Conservation (phyloP, 2,329 filamentous ascomycete genomes). For the Verticillium longisporum region DNA sequence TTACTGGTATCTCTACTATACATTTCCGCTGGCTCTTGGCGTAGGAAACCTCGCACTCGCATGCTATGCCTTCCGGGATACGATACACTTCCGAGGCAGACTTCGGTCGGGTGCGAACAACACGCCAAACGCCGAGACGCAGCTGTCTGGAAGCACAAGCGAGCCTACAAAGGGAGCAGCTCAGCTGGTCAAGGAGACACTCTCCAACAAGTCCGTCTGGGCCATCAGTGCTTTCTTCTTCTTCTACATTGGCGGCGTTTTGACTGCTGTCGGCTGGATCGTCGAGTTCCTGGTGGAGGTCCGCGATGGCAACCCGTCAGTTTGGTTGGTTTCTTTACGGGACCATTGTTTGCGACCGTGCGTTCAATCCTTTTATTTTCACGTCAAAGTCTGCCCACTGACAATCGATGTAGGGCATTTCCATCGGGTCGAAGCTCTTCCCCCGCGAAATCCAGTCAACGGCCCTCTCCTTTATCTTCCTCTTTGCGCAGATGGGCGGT, state of each 20-base stretch:
- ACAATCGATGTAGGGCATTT: constrained; percentile 35
- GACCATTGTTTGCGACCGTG: constrained; percentile 51
- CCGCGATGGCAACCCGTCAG: constrained; percentile 48
- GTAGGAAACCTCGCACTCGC: constrained; percentile 42
- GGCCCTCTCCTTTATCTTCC: constrained; percentile 43
- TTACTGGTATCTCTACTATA: constrained; percentile 51
- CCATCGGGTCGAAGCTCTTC: constrained; percentile 45
- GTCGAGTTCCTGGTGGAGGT: constrained; percentile 57
- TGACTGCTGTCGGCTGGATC: constrained; percentile 56
- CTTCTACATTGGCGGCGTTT: constrained; percentile 49
- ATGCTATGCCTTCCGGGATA: constrained; percentile 41
- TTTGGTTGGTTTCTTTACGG: constrained; percentile 50
- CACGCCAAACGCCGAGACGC: background rate
- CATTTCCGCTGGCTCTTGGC: constrained; percentile 45
- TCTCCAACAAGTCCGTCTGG: constrained; percentile 44
- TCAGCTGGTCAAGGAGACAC: constrained; percentile 34
- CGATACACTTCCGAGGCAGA: constrained; percentile 19
- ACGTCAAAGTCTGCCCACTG: background rate
- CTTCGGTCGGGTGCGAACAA: background rate
- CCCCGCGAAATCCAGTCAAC: constrained; percentile 25
- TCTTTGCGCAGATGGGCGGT: constrained; percentile 48
- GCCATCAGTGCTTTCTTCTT: constrained; percentile 57
- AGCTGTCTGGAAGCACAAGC: constrained; percentile 14
- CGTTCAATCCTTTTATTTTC: constrained; percentile 8
- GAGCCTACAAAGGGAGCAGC: constrained; percentile 19